Evolutionary conservation across 768 basidiomycete species (phyloP).

Genomic region (Tubosaeta sp.): DNA sequence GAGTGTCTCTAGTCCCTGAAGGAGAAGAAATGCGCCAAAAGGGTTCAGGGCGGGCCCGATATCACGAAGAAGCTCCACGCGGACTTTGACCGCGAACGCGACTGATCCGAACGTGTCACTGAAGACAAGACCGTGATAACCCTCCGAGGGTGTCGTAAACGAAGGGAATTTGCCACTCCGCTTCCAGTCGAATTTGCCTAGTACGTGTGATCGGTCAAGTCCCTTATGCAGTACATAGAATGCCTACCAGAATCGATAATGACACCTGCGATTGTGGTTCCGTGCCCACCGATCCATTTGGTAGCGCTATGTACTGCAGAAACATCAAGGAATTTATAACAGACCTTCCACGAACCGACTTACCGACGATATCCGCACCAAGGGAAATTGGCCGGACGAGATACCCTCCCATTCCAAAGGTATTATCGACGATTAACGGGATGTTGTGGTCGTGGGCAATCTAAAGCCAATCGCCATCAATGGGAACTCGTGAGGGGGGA

Average conservation of each 20-base stretch:
- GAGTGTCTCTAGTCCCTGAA: slow-evolving; percentile 62
- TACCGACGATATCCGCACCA: slow-evolving; percentile 54
- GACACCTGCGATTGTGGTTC: slow-evolving; percentile 65
- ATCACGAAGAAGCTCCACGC: slow-evolving; percentile 51
- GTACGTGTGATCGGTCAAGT: not conserved
- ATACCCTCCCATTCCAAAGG: slow-evolving; percentile 60
- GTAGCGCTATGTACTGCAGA: slow-evolving; percentile 50
- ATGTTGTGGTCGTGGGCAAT: slow-evolving; percentile 58
- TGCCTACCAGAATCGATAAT: slow-evolving; percentile 52
- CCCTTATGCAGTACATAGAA: not conserved
- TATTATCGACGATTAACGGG: slow-evolving; percentile 65
- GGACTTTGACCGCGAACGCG: slow-evolving; percentile 50
- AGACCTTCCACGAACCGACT: slow-evolving; percentile 2
- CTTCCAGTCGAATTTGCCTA: slow-evolving; percentile 57
- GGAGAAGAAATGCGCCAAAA: slow-evolving; percentile 53
- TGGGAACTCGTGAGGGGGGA: not conserved
- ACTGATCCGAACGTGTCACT: slow-evolving; percentile 47
- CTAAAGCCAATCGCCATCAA: slow-evolving; percentile 20
- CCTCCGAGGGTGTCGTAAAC: slow-evolving; percentile 52
- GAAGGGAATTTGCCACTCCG: slow-evolving; percentile 51
- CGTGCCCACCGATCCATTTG: slow-evolving; percentile 67
- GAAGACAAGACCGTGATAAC: slow-evolving; percentile 53
- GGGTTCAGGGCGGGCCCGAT: slow-evolving; percentile 51
- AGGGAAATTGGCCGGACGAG: slow-evolving; percentile 49
- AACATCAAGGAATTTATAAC: not conserved